A percentile compares a stretch with the other conserved stretches of the same genome.
phyloP scores from a whole-genome alignment of 139 green algal species.

The Chlorella sp. region DNA sequence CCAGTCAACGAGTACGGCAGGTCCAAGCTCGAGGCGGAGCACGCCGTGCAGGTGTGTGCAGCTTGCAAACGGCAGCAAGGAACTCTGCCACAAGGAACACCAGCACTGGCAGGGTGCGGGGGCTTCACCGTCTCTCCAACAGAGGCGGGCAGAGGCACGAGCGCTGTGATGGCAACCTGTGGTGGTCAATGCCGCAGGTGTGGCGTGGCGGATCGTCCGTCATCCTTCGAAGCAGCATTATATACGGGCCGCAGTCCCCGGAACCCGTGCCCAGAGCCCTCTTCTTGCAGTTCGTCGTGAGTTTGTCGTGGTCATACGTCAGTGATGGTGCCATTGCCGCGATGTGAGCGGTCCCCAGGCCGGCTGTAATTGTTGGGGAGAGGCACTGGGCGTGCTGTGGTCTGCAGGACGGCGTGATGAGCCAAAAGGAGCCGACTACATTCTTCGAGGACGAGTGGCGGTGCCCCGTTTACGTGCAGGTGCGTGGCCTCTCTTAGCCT shows the following conservation, averaged over 20 bases:
- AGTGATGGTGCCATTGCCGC: not conserved
- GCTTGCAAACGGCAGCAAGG: not conserved
- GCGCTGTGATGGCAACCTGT: not conserved
- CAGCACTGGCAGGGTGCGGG: not conserved
- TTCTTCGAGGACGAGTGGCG: not conserved
- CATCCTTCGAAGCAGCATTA: constrained; percentile 66
- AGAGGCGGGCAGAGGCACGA: not conserved
- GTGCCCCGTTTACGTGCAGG: not conserved
- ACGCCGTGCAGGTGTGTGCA: constrained; percentile 26
- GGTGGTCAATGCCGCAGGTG: not conserved
- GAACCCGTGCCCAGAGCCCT: constrained; percentile 37
- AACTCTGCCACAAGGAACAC: not conserved
- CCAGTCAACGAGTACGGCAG: constrained; percentile 77
- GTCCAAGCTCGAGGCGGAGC: constrained; percentile 68
- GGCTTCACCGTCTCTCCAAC: not conserved
- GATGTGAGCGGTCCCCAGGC: not conserved
- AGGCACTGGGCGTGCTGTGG: not conserved
- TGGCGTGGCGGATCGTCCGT: constrained; percentile 9
- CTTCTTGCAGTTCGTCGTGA: constrained; percentile 70
- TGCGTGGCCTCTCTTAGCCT: no score
- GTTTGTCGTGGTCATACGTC: not conserved
- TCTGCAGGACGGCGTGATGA: not conserved
- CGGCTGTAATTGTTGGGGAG: not conserved
- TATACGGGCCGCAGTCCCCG: constrained; percentile 63
- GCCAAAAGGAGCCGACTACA: not conserved